Evolutionary conservation across 495 filamentous ascomycete genomes (phyloP).

Genomic region (Penicillium manginii): DNA sequence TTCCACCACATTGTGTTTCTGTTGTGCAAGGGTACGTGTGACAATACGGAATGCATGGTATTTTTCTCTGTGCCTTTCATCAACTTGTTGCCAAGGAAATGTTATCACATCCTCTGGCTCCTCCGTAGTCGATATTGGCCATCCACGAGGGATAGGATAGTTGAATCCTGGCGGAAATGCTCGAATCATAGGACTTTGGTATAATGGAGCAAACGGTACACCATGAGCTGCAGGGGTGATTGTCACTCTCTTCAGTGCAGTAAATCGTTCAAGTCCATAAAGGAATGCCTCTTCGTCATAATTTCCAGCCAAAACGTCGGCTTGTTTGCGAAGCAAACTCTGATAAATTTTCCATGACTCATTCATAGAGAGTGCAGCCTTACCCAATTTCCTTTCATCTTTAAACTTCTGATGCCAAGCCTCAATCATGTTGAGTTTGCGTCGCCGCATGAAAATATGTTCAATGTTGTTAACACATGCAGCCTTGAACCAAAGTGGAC

Average conservation of each 20-base stretch:
- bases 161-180: constrained; percentile 24
- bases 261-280: constrained; percentile 24
- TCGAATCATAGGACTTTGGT: constrained; percentile 30
- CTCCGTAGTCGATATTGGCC: constrained; percentile 10
- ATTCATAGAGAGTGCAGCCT: background rate
- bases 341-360: constrained; percentile 10
- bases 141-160: constrained; percentile 25
- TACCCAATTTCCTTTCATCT: background rate
- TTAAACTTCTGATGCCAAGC: constrained; percentile 4
- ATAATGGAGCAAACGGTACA: constrained; percentile 21
- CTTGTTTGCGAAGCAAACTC: constrained; percentile 10
- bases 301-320: constrained; percentile 6
- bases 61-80: constrained; percentile 13
- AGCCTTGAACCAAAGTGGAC: constrained; percentile 16
- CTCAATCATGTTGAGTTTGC: constrained; percentile 1
- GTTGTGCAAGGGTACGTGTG: constrained; percentile 9
- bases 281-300: constrained; percentile 17
- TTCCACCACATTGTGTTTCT: constrained; percentile 15
- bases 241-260: constrained; percentile 22
- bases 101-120: background rate
- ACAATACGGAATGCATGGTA: constrained; percentile 16
- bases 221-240: constrained; percentile 28
- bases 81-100: constrained; percentile 8
- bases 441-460: constrained; percentile 2
- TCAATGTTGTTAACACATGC: constrained; percentile 11